Conservation (phyloP, 441 rosid genomes). For the Erodium moschatum region DNA sequence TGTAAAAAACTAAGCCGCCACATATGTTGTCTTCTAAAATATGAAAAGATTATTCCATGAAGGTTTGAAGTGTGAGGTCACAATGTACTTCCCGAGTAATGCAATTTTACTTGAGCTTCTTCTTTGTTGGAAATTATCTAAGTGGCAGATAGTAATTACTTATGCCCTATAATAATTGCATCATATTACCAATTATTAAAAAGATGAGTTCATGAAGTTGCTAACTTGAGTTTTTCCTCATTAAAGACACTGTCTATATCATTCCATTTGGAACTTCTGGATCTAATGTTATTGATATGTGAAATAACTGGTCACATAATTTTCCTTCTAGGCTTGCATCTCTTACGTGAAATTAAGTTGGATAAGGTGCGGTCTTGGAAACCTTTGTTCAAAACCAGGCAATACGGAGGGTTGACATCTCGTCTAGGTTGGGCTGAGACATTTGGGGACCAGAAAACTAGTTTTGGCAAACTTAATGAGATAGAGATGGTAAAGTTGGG, state of each 20-base stretch:
- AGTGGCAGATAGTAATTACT: neutral
- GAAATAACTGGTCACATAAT: slow-evolving; percentile 17
- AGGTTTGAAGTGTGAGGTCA: neutral
- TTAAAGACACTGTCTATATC: neutral
- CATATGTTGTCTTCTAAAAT: slow-evolving; percentile 1
- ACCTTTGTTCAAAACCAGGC: slow-evolving; percentile 58
- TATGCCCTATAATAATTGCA: neutral
- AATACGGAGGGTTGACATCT: slow-evolving; percentile 48
- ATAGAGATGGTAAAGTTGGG: slow-evolving; percentile 55
- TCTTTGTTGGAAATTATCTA: neutral
- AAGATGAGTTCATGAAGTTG: neutral
- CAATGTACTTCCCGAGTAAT: neutral
- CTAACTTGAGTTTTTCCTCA: neutral
- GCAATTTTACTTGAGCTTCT: neutral
- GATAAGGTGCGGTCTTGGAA: slow-evolving; percentile 95
- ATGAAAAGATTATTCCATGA: neutral
- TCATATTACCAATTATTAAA: neutral
- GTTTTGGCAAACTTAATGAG: slow-evolving; percentile 33
- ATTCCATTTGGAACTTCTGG: neutral
- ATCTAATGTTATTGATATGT: slow-evolving; percentile 1
- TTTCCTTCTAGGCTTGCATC: slow-evolving; percentile 50
- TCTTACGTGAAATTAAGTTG: slow-evolving; percentile 71
- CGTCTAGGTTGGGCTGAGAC: slow-evolving; percentile 38
- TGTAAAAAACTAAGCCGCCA: neutral
- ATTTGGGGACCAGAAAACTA: slow-evolving; percentile 33